Evolutionary conservation across 805 yeast species (phyloP).

Genomic region (Hanseniaspora pseudoguilliermondii): DNA sequence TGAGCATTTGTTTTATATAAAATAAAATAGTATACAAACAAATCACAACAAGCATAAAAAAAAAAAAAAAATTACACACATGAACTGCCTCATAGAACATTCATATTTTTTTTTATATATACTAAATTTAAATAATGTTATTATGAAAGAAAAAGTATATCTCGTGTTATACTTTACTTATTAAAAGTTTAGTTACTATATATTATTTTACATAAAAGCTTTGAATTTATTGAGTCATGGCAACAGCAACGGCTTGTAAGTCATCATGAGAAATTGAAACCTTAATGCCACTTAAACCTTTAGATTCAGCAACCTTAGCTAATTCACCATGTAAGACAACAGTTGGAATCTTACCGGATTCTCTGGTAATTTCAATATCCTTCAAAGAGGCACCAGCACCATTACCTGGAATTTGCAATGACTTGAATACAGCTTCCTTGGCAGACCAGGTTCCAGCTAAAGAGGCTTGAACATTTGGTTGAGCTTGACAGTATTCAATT

Average conservation of each 20-base stretch:
- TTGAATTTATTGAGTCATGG: conserved; percentile 34
- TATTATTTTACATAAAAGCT: not conserved
- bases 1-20: not conserved
- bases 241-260: conserved; percentile 94
- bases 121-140: no score
- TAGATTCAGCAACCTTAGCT: conserved; percentile 51
- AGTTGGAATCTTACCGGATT: conserved; percentile 62
- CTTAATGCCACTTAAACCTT: conserved; percentile 58
- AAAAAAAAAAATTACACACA: not conserved
- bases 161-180: not conserved
- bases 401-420: conserved; percentile 71
- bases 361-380: conserved; percentile 76
- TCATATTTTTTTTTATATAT: no score
- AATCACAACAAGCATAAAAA: not conserved
- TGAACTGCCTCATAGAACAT: not conserved
- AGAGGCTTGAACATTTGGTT: conserved; percentile 75
- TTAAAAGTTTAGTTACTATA: not conserved
- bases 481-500: conserved; percentile 58
- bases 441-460: conserved; percentile 99
- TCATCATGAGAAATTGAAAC: conserved; percentile 96
- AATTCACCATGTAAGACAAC: conserved; percentile 73
- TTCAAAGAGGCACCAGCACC: conserved; percentile 93
- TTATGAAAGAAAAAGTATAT: not conserved
- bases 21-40: not conserved
- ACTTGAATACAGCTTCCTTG: conserved; percentile 96